Base-by-base conservation (phyloP, 306 rosid species). In the Carpinus viminea region DNA sequence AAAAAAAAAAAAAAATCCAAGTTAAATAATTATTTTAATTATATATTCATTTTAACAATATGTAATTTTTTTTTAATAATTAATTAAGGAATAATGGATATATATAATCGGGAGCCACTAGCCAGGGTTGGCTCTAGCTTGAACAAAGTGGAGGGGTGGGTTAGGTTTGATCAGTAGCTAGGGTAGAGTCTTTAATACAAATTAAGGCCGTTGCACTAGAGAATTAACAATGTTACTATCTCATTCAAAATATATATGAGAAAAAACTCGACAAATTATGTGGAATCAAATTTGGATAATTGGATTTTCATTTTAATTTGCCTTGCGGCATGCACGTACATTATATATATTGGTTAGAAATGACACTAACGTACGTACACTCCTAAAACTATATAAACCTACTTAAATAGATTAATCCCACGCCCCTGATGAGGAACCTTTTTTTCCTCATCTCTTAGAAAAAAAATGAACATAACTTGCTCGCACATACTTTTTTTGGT, bases 351-450 rank as follows among this genome's bases (percentile, higher is more conserved):
- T 65, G 34, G 34, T 68, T 16, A 18, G 26, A n/a, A n/a, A 68
- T 18, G 28, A 71, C 45, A 47, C 15, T 2, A 31, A 31, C 26
- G 41, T 20, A 31, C 26, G 41, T 20, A 6, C 45, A 50, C 45
- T 16, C 13, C 43, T 12, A 73, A 57, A 68, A 82, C 77, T 56
- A 50, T 79, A 78, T 83, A 75, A 79, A 38, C 74, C 36, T 65
- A 72, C 76, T 54, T 76, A 57, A 82, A 85, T 77, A 12, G 66
- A 83, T 53, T 77, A 76, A 83, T 73, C 74, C 77, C 34, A 83
- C 79, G 72, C 16, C 34, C 9, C 8, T 10, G 84, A 82, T 17
- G 24, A 83, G 83, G 87, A 82, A 76, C 83, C 83, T 73, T 85
- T 75, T 83, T 85, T 77, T 75, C 89, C 57, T 66, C n/a, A 78